Base-by-base conservation (phyloP, 208 protist species). In the Phytomonas sp. region DNA sequence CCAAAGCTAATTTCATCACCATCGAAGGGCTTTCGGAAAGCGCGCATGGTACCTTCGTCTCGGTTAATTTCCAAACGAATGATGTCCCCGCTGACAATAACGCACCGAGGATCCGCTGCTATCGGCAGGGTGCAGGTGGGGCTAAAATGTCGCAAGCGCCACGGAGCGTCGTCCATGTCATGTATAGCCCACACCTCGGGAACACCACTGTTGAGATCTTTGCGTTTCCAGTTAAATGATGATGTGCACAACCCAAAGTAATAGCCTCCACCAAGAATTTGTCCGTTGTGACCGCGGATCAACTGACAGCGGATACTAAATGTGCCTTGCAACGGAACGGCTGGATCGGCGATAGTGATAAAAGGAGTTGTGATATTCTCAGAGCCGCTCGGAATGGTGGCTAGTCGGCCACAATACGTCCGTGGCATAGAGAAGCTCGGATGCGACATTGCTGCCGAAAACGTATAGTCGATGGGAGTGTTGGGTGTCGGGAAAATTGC, bases 181-280 rank as follows among this genome's bases (percentile, higher is more conserved):
- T 95, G 92, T 46, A 96, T 71, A 31, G 88, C 92, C 92, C 92
- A 96, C 71, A 93, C 87, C 65, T 96, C 86, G 15, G 84, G 66
- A 15, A 74, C 75, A 65, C 75, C 80, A 64, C 61, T 77, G 72
- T 85, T 89, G 8, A 95, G 66, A 66, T 95, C 88, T 59, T 82
- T 81, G 31, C 80, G 79, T 53, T 79, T 81, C 85, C 92, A 93
- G 60, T 80, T 83, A 68, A 95, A 87, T 0, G 76, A 72, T 1
- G 70, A 60, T 5, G 78, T 78, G 69, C 92, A 96, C 0, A 96
- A 71, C 66, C 92, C 92, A 67, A 96, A 84, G 75, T 95, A 96
- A 76, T 95, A 96, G 46, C 89, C 92, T 7, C 92, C 92, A 20
- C 91, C 91, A n/a, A 96, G 83, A 67, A 94, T 96, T 60, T 94